Evolutionary conservation across 1,284 basidiomycete genomes (phyloP).

Genomic region (Trichosporon ovoides): DNA sequence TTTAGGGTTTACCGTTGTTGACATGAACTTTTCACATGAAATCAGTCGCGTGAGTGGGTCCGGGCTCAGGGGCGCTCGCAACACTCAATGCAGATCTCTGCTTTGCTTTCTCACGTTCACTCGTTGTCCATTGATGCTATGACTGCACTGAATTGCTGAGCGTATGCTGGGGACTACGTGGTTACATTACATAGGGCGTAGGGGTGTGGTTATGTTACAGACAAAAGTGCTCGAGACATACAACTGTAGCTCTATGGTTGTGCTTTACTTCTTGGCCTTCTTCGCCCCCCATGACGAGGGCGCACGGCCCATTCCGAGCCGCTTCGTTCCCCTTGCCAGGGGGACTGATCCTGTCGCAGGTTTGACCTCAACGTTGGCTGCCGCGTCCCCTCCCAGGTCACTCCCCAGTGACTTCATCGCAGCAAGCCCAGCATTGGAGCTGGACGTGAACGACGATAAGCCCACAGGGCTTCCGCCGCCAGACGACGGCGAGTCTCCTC

Average conservation of each 20-base stretch:
- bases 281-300: slow-evolving; percentile 35
- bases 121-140: too few species aligned
- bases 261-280: slow-evolving; percentile 10
- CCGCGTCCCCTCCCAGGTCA: not conserved
- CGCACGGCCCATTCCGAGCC: slow-evolving; percentile 44
- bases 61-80: too few species aligned
- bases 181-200: too few species aligned
- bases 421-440: slow-evolving; percentile 30
- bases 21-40: not conserved
- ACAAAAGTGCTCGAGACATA: too few species aligned
- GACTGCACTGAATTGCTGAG: too few species aligned
- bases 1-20: not conserved
- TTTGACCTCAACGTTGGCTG: not conserved
- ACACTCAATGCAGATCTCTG: too few species aligned
- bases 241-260: too few species aligned
- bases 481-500: not conserved
- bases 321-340: slow-evolving; percentile 36
- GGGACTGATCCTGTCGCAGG: not conserved
- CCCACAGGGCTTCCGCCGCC: slow-evolving; percentile 15
- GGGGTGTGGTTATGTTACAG: too few species aligned
- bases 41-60: not conserved
- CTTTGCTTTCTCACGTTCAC: too few species aligned
- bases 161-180: too few species aligned
- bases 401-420: slow-evolving; percentile 29
- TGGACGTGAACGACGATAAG: slow-evolving; percentile 25